Conservation (phyloP, 495 filamentous ascomycete genomes). For the Penicillium psychrofluorescens region DNA sequence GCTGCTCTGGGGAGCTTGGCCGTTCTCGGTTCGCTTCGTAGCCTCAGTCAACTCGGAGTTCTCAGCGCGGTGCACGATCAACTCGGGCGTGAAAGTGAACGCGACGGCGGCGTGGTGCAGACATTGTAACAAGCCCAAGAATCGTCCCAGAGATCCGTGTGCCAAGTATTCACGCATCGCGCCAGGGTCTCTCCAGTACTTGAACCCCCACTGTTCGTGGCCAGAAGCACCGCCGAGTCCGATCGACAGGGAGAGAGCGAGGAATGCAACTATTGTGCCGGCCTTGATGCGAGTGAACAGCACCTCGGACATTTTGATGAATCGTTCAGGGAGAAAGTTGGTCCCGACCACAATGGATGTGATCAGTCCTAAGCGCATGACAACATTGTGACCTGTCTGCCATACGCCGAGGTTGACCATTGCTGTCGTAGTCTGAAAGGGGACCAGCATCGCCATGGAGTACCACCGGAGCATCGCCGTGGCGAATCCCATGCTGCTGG, state of each 20-base stretch:
- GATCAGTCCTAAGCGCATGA: conserved; percentile 67
- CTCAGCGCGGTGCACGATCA: conserved; percentile 46
- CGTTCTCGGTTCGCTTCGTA: conserved; percentile 11
- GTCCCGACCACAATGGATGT: conserved; percentile 58
- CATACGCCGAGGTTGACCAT: conserved; percentile 79
- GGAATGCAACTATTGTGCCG: conserved; percentile 65
- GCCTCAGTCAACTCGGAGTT: conserved; percentile 29
- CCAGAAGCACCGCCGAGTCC: conserved; percentile 62
- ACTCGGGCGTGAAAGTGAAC: conserved; percentile 49
- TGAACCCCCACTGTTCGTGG: conserved; percentile 62
- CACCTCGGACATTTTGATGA: conserved; percentile 74
- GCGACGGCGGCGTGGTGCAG: conserved; percentile 47
- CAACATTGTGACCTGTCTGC: conserved; percentile 51
- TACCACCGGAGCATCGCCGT: conserved; percentile 56
- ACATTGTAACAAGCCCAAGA: conserved; percentile 64
- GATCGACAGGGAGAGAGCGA: conserved; percentile 59
- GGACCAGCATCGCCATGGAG: conserved; percentile 58
- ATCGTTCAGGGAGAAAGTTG: conserved; percentile 73
- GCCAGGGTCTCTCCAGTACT: conserved; percentile 68
- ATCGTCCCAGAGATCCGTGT: conserved; percentile 53
- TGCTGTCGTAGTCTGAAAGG: conserved; percentile 71
- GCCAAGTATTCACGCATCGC: conserved; percentile 59
- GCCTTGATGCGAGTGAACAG: conserved; percentile 75
- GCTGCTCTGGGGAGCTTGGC: conserved; percentile 1
- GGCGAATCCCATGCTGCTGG: conserved; percentile 44